Base-by-base conservation (phyloP, 768 basidiomycete species). In the Pleurotus citrinopileatus region DNA sequence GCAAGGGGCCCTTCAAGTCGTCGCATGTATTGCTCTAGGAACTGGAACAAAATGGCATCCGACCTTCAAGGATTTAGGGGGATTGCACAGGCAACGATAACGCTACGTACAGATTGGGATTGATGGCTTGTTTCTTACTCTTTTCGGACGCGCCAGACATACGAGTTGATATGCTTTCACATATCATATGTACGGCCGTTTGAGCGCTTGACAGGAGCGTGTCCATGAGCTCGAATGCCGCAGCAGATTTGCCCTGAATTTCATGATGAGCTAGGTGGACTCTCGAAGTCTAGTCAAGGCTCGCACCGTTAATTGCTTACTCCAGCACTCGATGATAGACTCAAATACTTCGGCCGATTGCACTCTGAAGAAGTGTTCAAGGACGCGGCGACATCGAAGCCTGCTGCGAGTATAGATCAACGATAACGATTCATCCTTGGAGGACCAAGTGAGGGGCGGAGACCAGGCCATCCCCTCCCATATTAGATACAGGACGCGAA, bases 1-100 rank as follows among this genome's bases (percentile, higher is more conserved):
- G 92, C 95, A 29, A 97, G 73, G 0, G 97, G 92, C 0, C 93
- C 92, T 67, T 98, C 97, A 37, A 98, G 68, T 8, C 86, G 82
- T 15, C 71, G 72, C 25, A 98, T 66, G 64, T 98, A 98, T 52
- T 84, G 83, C 63, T 98, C 94, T 42, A 98, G 73, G 66, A 98
- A 98, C 26, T 78, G 81, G 75, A 92, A 94, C n/a, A 94, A 63
- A 13, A 78, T 76, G 3, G 71, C 68, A 56, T 94, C 91, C 32
- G 82, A 79, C 55, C 93, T 95, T 55, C 9, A 26, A 47, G 46
- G 19, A 59, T 43, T 20, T 52, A 19, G 44, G 52, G 44, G 7
- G 20, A 5, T 20, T 3, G 42, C 23, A 42, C 46, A 26, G 50
- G 44, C 13, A 27, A 50, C 6, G 53, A n/a, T 17, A 37, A 20